Base-by-base conservation (phyloP, 2,329 filamentous ascomycete species). In the Tolypocladium sp. region DNA sequence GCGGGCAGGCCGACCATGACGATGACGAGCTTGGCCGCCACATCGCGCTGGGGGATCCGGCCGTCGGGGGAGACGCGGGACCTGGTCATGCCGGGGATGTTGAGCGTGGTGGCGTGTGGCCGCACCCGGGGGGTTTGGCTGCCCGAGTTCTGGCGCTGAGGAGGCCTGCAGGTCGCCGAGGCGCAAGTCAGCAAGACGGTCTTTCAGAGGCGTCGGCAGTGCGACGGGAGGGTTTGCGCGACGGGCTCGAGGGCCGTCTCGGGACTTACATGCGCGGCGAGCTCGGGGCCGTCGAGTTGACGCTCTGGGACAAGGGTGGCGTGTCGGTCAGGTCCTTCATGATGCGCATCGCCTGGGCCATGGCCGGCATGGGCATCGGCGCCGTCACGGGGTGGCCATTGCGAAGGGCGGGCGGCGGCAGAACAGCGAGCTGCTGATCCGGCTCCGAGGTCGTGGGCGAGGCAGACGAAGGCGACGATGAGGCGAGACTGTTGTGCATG, bases 1-100 rank as follows among this genome's bases (percentile, higher is more conserved):
- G 94, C 94, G 3, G 94, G 94, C 67, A 99, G 78, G 63, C 94
- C 94, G 61, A 99, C 94, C 94, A 99, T 99, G 72, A 99, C 87
- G 68, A 99, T 96, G 70, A 97, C 91, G 62, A 99, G 81, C 79
- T 99, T 99, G 46, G 94, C 90, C 56, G 92, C 94, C 56, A 99
- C 90, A 81, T 99, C 94, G 69, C 93, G 84, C 70, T 93, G 87
- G 58, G 94, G 89, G 66, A 99, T 99, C 68, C 91, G 87, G 65
- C 94, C 94, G 73, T 99, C 94, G 10, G 94, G 94, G 2, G 94
- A 99, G 55, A 96, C 91, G 70, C 91, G 91, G 61, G 93, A 97
- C 69, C 92, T 89, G 61, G 94, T 99, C 79, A 99, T 86, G 64
- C 94, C 94, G 59, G 94, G 94, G 61, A 99, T 97, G 73, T 96